A percentile compares a stretch with the other conserved stretches of the same genome.
These are phyloP conservation scores for Globisporangium perplexum DNA, from an alignment of 352 stramenopile genomes.

Conservation along the genomic window DNA sequence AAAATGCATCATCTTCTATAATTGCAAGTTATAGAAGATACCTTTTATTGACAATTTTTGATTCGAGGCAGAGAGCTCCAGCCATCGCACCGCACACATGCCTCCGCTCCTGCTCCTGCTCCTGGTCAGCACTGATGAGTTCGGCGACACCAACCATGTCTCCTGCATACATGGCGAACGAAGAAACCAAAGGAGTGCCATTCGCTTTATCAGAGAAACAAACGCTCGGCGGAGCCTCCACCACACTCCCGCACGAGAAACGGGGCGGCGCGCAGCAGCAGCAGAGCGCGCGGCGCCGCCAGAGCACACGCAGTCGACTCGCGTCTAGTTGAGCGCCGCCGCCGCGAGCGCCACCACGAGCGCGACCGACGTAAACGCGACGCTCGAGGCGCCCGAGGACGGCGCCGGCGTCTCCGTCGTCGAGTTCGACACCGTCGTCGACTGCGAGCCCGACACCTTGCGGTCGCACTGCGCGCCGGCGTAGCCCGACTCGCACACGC, in stretches of 20 bases:
- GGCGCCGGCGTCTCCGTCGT: slow-evolving; percentile 12
- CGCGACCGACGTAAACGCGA: slow-evolving; percentile 17
- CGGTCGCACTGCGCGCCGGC: slow-evolving; percentile 52
- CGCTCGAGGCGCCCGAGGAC: slow-evolving; percentile 18
- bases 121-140: no score
- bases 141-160: no score
- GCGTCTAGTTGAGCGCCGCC: slow-evolving; percentile 37
- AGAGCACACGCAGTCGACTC: background rate
- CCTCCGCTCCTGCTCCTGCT: no score
- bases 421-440: slow-evolving; percentile 10
- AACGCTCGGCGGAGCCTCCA: background rate
- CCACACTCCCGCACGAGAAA: background rate
- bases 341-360: slow-evolving; percentile 22
- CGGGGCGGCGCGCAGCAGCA: slow-evolving; percentile 1
- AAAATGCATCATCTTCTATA: no score
- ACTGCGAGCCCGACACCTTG: slow-evolving; percentile 32
- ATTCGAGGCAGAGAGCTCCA: no score
- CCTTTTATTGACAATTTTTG: no score
- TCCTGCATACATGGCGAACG: no score
- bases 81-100: no score
- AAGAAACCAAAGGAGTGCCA: slow-evolving; percentile 1
- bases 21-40: no score
- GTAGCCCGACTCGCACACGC: slow-evolving; percentile 53
- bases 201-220: slow-evolving; percentile 1
- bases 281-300: background rate